Evolutionary conservation across 306 rosid genomes (phyloP).

Genomic region (Geum urbanum): DNA sequence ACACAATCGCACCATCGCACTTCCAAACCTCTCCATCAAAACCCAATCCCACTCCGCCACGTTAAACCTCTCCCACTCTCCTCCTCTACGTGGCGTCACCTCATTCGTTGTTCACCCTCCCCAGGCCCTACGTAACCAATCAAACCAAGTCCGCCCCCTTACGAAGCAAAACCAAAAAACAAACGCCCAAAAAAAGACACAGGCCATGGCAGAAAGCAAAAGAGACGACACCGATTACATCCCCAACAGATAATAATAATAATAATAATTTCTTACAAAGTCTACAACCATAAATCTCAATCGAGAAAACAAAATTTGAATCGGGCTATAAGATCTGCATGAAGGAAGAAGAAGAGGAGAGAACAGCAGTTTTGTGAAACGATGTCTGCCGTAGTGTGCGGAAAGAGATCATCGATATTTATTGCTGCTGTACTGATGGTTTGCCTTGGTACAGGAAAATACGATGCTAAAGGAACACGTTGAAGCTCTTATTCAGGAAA

Average conservation of each 20-base stretch:
- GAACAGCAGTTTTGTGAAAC: conserved; percentile 42
- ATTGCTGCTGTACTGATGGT: background rate
- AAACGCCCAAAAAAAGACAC: no score
- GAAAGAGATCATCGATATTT: conserved; percentile 92
- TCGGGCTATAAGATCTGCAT: conserved; percentile 29
- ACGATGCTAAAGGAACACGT: conserved; percentile 66
- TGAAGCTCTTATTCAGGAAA: conserved; percentile 73
- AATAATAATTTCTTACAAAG: no score
- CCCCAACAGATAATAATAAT: background rate
- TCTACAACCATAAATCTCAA: no score
- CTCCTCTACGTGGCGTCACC: background rate
- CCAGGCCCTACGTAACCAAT: background rate
- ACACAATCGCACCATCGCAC: background rate
- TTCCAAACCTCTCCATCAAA: background rate
- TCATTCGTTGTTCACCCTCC: background rate
- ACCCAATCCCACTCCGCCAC: background rate
- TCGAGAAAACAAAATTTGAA: background rate
- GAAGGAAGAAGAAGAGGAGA: conserved; percentile 35
- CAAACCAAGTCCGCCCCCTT: background rate
- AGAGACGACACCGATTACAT: background rate
- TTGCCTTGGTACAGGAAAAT: conserved; percentile 51
- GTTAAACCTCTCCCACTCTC: background rate
- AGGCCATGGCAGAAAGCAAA: background rate
- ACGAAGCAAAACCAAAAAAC: background rate
- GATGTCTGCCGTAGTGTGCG: conserved; percentile 95